Conservation (phyloP, 495 filamentous ascomycete genomes). For the Pseudoneurospora amorphoporcata region DNA sequence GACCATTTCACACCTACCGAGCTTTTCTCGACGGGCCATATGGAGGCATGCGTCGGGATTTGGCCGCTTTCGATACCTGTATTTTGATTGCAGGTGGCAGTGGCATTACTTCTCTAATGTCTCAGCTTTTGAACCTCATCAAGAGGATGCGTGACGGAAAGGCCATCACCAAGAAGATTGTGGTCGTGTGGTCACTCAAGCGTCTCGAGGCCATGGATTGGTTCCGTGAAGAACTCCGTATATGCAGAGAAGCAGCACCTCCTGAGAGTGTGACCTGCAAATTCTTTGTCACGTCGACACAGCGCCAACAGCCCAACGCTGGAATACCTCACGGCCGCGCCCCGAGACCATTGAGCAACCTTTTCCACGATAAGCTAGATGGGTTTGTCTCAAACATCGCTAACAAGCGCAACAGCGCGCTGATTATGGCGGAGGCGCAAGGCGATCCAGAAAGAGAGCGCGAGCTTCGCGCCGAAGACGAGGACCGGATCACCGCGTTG, state of each 20-base stretch:
- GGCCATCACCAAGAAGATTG: constrained; percentile 80
- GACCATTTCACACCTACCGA: constrained; percentile 76
- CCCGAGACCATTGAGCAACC: constrained; percentile 51
- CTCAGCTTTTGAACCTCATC: constrained; percentile 80
- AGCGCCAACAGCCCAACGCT: constrained; percentile 35
- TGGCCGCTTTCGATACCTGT: constrained; percentile 88
- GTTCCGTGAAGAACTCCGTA: constrained; percentile 91
- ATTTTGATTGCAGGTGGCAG: constrained; percentile 88
- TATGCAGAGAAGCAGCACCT: constrained; percentile 77
- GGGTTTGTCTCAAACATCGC: constrained; percentile 71
- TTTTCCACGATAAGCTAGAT: constrained; percentile 75
- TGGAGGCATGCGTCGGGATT: constrained; percentile 81
- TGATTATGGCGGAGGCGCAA: constrained; percentile 69
- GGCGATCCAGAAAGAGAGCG: constrained; percentile 70
- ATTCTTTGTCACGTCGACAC: constrained; percentile 79
- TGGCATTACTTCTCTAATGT: constrained; percentile 87
- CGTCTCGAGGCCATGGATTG: constrained; percentile 89
- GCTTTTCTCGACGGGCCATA: constrained; percentile 92
- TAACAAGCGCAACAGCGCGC: constrained; percentile 68
- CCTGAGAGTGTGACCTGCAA: constrained; percentile 80
- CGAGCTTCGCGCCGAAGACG: constrained; percentile 73
- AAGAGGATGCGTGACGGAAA: constrained; percentile 91
- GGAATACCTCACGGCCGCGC: constrained; percentile 34
- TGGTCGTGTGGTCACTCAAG: constrained; percentile 87
- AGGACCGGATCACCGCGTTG: constrained; percentile 75